These are phyloP conservation scores for Leishmania arabica DNA, from an alignment of 208 protist genomes.

Conservation along the genomic window DNA sequence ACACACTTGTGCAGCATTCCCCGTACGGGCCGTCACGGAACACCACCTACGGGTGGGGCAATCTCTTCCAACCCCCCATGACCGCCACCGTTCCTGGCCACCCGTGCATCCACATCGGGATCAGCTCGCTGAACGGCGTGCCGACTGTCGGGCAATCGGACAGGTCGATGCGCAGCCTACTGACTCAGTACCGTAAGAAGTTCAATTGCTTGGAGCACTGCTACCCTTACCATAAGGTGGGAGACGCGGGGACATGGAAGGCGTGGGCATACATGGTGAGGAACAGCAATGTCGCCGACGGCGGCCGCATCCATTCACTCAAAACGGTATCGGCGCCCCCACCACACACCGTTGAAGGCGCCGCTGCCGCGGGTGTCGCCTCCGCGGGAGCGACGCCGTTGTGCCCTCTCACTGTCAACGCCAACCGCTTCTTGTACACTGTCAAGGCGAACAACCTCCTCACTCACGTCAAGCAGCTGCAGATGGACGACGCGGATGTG, in stretches of 20 bases:
- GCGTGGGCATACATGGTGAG: constrained; percentile 54
- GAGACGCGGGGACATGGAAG: constrained; percentile 49
- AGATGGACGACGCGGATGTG: constrained; percentile 45
- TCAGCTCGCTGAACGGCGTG: constrained; percentile 75
- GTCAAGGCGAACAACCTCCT: constrained; percentile 80
- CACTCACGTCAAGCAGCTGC: constrained; percentile 67
- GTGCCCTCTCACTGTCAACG: constrained; percentile 5
- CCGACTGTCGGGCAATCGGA: constrained; percentile 46
- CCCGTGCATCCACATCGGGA: constrained; percentile 67
- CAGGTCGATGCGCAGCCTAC: constrained; percentile 57
- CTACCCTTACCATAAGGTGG: constrained; percentile 71
- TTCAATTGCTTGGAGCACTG: constrained; percentile 85
- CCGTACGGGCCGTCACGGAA: constrained; percentile 57
- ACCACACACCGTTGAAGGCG: background rate
- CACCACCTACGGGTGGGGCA: constrained; percentile 60
- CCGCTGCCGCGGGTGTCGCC: background rate
- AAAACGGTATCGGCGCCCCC: background rate
- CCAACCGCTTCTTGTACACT: constrained; percentile 54
- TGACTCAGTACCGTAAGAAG: constrained; percentile 55
- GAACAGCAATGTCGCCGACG: constrained; percentile 19
- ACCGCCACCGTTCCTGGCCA: constrained; percentile 37
- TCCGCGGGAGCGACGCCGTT: background rate
- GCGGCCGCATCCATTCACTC: background rate
- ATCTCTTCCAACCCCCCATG: constrained; percentile 43
- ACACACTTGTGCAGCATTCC: constrained; percentile 56